Evolutionary conservation across 768 basidiomycete species (phyloP).

Genomic region (Termitomyces sp.): DNA sequence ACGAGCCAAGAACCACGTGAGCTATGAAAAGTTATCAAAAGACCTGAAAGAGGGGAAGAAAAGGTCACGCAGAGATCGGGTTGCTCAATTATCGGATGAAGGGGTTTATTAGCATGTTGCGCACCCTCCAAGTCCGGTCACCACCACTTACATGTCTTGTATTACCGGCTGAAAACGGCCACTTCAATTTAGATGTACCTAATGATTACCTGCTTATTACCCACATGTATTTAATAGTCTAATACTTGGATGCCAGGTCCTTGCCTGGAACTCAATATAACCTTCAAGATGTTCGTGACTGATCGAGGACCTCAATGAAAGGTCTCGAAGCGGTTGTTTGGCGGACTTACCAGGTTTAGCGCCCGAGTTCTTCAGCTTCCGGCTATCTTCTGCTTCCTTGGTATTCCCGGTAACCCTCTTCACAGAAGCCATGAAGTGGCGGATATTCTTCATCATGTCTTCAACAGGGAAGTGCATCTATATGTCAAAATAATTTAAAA

Average conservation of each 20-base stretch:
- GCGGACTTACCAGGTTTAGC: conserved; percentile 46
- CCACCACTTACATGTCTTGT: conserved; percentile 7
- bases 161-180: conserved; percentile 4
- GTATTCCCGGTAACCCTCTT: conserved; percentile 72
- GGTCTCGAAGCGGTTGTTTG: not conserved
- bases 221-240: conserved; percentile 49
- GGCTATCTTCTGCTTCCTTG: conserved; percentile 46
- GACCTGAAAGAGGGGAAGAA: conserved; percentile 36
- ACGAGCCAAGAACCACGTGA: conserved; percentile 24
- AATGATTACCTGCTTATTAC: conserved; percentile 17
- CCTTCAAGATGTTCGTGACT: conserved; percentile 78
- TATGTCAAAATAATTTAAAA: not conserved
- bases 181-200: conserved; percentile 1
- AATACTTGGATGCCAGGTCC: conserved; percentile 89
- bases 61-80: conserved; percentile 25
- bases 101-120: not conserved
- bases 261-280: conserved; percentile 79
- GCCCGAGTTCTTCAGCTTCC: conserved; percentile 30
- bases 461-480: conserved; percentile 73
- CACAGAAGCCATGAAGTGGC: conserved; percentile 70
- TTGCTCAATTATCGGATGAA: not conserved
- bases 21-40: conserved; percentile 34
- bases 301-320: conserved; percentile 7
- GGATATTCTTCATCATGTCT: conserved; percentile 77
- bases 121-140: not conserved